Base-by-base conservation (phyloP, 2,329 filamentous ascomycete species). In the Passalora sequoiae region DNA sequence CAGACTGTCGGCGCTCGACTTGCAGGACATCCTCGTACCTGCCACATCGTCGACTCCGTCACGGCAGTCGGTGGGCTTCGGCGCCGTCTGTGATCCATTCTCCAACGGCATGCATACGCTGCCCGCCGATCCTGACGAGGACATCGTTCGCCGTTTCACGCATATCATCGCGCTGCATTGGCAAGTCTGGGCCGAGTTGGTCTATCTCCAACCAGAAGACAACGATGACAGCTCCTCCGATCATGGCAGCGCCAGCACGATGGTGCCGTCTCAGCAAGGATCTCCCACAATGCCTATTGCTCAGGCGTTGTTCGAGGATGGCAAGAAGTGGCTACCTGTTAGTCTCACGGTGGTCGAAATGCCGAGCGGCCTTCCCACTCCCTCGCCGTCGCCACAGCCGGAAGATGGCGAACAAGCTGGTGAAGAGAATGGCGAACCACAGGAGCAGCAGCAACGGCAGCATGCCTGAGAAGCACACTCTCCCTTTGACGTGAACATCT, bases 121-220 rank as follows among this genome's bases (percentile, higher is more conserved):
- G 30, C 49, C 43, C 21, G 53, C 44, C 15, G 60, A 63, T 43
- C 51, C 58, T 3, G 57, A 62, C 20, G 55, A 60, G 17, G 82
- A 88, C 46, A 78, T 95, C 63, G 80, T 86, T 1, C 83, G 81
- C 32, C 80, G 86, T 33, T 74, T 95, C 38, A 83, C 87, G 4
- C 91, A 96, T 60, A 79, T 96, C 32, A 81, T 86, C 10, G 75
- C 92, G 4, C 69, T 97, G 17, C 89, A 96, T 66, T 96, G 89
- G 89, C 78, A 86, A 37, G 84, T 95, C 3, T 97, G 89, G 88
- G 77, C 78, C 1, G 78, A 79, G 2, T 71, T 94, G 40, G 80
- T 84, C 9, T 95, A 95, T 61, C 51, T 60, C 7, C 50, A 53
- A 5, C 43, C 39, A 21, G 37, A 51, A 19, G 46, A 54, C 10